Percentiles rank a stretch among this genome's conserved stretches.
These are phyloP conservation scores for Ganoderma lucidum DNA, from an alignment of 1,284 basidiomycete species.

Conservation along the genomic window DNA sequence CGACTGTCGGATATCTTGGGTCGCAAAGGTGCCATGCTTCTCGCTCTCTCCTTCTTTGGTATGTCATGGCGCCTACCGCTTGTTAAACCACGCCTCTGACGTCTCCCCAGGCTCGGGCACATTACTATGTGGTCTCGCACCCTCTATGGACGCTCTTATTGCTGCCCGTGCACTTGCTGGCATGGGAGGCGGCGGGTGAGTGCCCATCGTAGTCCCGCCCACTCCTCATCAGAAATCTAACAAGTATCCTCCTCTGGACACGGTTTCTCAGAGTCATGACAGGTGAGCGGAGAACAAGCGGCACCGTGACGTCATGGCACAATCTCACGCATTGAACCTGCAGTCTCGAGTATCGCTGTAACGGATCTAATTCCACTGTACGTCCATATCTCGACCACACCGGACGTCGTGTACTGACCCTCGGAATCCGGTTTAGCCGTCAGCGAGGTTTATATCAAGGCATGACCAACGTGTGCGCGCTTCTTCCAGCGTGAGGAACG, in stretches of 20 bases:
- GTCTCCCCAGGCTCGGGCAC: slow-evolving; percentile 73
- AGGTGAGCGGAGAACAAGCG: slow-evolving; percentile 53
- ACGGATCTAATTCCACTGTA: slow-evolving; percentile 86
- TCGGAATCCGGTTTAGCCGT: slow-evolving; percentile 56
- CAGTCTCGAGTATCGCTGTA: slow-evolving; percentile 80
- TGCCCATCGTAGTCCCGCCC: slow-evolving; percentile 31
- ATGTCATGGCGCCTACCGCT: slow-evolving; percentile 31
- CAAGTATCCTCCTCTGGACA: slow-evolving; percentile 7
- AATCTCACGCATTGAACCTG: slow-evolving; percentile 24
- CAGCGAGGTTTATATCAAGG: slow-evolving; percentile 91
- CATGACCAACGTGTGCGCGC: slow-evolving; percentile 81
- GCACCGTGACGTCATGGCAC: slow-evolving; percentile 37
- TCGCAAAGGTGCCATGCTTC: slow-evolving; percentile 84
- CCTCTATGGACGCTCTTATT: slow-evolving; percentile 86
- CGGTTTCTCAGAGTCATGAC: slow-evolving; percentile 72
- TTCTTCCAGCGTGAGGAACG: slow-evolving; percentile 21
- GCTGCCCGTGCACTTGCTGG: slow-evolving; percentile 84
- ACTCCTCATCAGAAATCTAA: slow-evolving; percentile 31
- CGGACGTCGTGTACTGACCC: slow-evolving; percentile 27
- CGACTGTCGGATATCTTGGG: slow-evolving; percentile 89
- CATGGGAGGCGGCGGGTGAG: slow-evolving; percentile 90
- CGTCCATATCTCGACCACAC: slow-evolving; percentile 41
- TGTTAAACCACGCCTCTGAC: slow-evolving; percentile 14
- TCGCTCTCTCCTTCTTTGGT: slow-evolving; percentile 86
- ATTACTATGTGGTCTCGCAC: slow-evolving; percentile 82